Base-by-base conservation (phyloP, 352 stramenopile species). In the Globisporangium rhizosaccharum region DNA sequence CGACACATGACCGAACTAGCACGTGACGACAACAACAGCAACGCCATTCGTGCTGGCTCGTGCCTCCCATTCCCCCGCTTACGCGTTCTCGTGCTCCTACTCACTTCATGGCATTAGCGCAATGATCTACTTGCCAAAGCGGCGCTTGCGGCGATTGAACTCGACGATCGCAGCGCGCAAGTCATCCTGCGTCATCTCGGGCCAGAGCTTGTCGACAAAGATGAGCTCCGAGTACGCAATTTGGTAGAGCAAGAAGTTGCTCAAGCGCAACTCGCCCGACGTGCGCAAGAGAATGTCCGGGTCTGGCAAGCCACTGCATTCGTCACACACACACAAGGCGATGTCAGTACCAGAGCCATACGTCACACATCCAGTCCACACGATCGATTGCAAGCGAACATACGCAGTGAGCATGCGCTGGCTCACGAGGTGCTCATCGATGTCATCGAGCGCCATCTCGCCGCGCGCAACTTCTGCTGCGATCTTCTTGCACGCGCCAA, bases 201-300 rank as follows among this genome's bases (percentile, higher is more conserved):
- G 96, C 96, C 96, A 99, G 45, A 92, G 81, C 71, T 99, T 98
- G 63, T 97, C 79, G 46, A 96, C 81, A 67, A 99, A 97, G 62
- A 96, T 94, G 15, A 99, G 70, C 73, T 99, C 95, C 46, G 93
- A 73, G 79, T 99, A 98, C 30, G 94, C 94, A 48, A 90, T 83
- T 69, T 99, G 93, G 78, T 88, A 99, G 9, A 99, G 70, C 49
- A 99, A 65, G 67, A 99, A 99, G 71, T 99, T 98, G 70, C 88
- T 98, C 48, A 99, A 79, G 49, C 96, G 89, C 53, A 85, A 68
- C 68, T 99, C 96, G 17, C 96, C 96, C 42, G 91, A 97, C 12
- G 96, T 98, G 26, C 96, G 88, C 52, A 99, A 86, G 23, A 99
- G 72, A 23, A 99, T 70, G 62, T 99, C 96, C 7, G 95, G 94